A percentile compares a stretch with the other conserved stretches of the same genome.
These are phyloP conservation scores for Hericium erinaceus DNA, from an alignment of 768 basidiomycete genomes.

Conservation along the genomic window DNA sequence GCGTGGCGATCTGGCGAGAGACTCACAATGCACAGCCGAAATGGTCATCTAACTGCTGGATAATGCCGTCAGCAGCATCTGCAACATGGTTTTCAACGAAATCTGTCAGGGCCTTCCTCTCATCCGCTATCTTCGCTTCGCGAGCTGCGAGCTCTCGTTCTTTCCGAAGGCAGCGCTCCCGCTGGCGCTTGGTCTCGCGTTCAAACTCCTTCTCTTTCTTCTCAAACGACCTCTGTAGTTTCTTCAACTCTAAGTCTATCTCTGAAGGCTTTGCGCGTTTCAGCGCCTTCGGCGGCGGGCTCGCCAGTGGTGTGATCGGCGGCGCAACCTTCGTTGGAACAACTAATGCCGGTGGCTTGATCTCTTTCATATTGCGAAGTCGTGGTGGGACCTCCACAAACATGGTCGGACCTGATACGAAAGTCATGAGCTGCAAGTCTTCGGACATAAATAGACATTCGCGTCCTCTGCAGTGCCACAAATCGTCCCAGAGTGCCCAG, in stretches of 20 bases:
- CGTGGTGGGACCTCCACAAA: no score
- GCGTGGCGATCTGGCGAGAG: neutral
- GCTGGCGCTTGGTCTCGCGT: neutral
- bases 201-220: neutral
- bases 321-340: no score
- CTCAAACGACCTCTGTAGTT: neutral
- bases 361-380: no score
- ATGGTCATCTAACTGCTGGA: slow-evolving; percentile 49
- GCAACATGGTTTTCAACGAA: neutral
- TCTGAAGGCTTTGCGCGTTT: no score
- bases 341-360: no score
- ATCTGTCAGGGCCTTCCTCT: neutral
- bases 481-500: no score
- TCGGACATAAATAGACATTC: no score
- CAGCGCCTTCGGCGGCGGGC: no score
- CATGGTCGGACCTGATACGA: no score
- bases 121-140: neutral
- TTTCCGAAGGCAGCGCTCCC: neutral
- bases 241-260: neutral
- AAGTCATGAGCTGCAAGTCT: no score
- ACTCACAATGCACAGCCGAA: slow-evolving; percentile 49
- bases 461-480: no score
- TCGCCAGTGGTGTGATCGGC: no score
- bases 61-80: slow-evolving; percentile 18
- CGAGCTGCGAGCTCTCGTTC: neutral